Evolutionary conservation across 129 eudicot species (phyloP).

Genomic region (Flaveria brownii): DNA sequence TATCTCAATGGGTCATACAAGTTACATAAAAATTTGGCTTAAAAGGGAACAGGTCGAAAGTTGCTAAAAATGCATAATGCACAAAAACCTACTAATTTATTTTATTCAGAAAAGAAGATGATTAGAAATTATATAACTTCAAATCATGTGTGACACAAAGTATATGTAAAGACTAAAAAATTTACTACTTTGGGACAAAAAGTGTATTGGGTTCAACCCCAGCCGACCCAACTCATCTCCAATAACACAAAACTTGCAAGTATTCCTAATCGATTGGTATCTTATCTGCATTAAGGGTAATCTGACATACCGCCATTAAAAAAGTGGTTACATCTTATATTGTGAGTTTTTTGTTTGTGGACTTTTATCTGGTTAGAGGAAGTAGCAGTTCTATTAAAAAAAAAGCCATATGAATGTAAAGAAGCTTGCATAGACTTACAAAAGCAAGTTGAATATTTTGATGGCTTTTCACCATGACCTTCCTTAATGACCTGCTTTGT

Average conservation of each 20-base stretch:
- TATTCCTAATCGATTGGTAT: background rate
- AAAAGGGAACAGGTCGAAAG: background rate
- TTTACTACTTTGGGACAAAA: background rate
- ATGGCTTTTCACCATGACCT: slow-evolving; percentile 96
- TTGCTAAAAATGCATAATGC: background rate
- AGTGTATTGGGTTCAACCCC: background rate
- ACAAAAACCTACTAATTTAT: background rate
- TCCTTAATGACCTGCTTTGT: slow-evolving; percentile 86
- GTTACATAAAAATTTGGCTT: background rate
- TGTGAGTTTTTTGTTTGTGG: background rate
- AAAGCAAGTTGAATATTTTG: slow-evolving; percentile 96
- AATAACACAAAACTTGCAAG: background rate
- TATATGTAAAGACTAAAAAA: background rate
- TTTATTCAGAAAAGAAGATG: background rate
- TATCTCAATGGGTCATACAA: background rate
- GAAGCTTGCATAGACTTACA: slow-evolving; percentile 50
- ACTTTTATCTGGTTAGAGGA: background rate
- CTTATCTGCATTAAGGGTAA: background rate
- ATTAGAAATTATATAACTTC: background rate
- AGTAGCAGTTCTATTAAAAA: background rate
- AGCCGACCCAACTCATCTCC: background rate
- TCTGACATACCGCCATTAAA: background rate
- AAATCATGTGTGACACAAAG: background rate
- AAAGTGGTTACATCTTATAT: background rate
- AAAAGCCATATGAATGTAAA: background rate